Evolutionary conservation across 352 stramenopile species (phyloP).

Genomic region (Pythium phragmiticola): DNA sequence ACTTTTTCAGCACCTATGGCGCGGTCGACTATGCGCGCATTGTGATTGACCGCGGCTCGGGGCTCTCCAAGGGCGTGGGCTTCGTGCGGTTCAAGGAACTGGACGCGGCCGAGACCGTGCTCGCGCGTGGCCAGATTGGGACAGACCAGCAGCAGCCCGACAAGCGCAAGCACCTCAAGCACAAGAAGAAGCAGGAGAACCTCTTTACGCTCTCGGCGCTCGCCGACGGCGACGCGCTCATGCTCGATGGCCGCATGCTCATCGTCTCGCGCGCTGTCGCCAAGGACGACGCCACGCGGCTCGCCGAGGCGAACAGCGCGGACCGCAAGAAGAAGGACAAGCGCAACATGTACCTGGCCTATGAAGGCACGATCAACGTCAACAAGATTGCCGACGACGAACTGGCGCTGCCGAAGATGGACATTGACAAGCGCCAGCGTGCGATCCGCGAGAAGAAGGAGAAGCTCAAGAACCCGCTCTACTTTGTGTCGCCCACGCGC

Average conservation of each 20-base stretch:
- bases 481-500: conserved; percentile 95
- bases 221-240: conserved; percentile 66
- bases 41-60: conserved; percentile 77
- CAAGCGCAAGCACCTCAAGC: conserved; percentile 55
- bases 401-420: conserved; percentile 82
- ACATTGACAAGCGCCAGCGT: conserved; percentile 93
- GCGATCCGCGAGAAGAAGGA: conserved; percentile 95
- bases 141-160: conserved; percentile 39
- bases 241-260: conserved; percentile 73
- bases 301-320: conserved; percentile 53
- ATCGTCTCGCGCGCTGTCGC: conserved; percentile 70
- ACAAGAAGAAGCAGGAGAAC: conserved; percentile 60
- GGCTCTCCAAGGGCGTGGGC: conserved; percentile 78
- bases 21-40: conserved; percentile 78
- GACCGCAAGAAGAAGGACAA: conserved; percentile 88
- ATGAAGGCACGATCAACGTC: conserved; percentile 93
- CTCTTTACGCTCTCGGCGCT: conserved; percentile 65
- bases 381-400: conserved; percentile 90
- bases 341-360: conserved; percentile 95
- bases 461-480: conserved; percentile 96
- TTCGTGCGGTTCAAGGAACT: conserved; percentile 78
- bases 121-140: conserved; percentile 49
- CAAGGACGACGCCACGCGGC: conserved; percentile 65
- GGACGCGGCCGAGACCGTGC: conserved; percentile 50
- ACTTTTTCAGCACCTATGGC: conserved; percentile 75